These are phyloP conservation scores for Crithidia bombi DNA, from an alignment of 208 protist species.

Conservation along the genomic window DNA sequence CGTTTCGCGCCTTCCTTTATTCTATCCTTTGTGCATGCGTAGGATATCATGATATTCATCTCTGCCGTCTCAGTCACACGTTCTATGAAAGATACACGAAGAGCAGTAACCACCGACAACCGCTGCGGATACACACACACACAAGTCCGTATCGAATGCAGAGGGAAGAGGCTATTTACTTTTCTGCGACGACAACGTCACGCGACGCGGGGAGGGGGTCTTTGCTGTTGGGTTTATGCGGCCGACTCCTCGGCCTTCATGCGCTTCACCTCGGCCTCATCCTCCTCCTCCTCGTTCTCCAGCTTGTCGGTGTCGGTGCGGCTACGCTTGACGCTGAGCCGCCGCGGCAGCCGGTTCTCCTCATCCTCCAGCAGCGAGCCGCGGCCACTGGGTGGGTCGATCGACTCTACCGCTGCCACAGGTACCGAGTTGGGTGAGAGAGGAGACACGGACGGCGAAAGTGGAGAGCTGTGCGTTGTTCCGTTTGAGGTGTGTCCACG, in stretches of 20 bases:
- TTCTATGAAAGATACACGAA: no score
- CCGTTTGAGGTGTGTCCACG: neutral
- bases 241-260: slow-evolving; percentile 15
- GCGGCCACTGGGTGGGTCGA: slow-evolving; percentile 22
- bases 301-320: slow-evolving; percentile 13
- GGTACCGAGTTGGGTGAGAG: neutral
- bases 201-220: no score
- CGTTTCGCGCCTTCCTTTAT: no score
- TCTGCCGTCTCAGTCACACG: no score
- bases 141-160: neutral
- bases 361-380: slow-evolving; percentile 33
- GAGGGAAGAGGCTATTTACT: neutral
- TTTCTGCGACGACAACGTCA: no score
- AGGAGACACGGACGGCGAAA: slow-evolving; percentile 21
- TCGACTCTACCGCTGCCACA: slow-evolving; percentile 1
- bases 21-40: no score
- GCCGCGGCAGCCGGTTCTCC: slow-evolving; percentile 32
- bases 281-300: slow-evolving; percentile 26
- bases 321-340: slow-evolving; percentile 23
- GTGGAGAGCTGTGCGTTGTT: neutral
- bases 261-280: slow-evolving; percentile 22
- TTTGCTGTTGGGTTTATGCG: slow-evolving; percentile 1
- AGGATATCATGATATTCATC: no score
- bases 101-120: no score
- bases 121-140: no score